phyloP scores from a whole-genome alignment of 768 basidiomycete species.

The Hebeloma cylindrosporum region DNA sequence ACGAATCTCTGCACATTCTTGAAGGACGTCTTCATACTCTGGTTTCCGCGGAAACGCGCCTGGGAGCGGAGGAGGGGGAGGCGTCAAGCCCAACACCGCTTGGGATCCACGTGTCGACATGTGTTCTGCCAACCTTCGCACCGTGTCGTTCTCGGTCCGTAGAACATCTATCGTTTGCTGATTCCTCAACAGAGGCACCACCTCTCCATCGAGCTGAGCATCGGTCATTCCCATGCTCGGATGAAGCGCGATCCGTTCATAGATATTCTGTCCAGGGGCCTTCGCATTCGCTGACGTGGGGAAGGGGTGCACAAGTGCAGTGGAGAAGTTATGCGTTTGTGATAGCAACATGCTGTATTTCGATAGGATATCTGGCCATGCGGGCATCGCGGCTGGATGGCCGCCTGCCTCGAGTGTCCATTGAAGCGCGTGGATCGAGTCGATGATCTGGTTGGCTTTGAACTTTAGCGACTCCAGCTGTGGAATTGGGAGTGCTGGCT shows the following conservation, averaged over 20 bases:
- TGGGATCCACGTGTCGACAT: conserved; percentile 61
- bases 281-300: conserved; percentile 22
- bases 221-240: conserved; percentile 60
- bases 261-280: conserved; percentile 39
- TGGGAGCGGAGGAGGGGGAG: conserved; percentile 29
- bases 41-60: conserved; percentile 39
- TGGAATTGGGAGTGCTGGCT: conserved; percentile 49
- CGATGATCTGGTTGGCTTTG: conserved; percentile 77
- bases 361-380: conserved; percentile 84
- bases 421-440: conserved; percentile 67
- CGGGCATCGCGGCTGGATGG: conserved; percentile 59
- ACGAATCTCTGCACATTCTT: conserved; percentile 65
- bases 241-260: conserved; percentile 69
- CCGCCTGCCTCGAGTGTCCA: conserved; percentile 61
- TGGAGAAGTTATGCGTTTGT: conserved; percentile 77
- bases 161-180: conserved; percentile 80
- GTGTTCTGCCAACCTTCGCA: conserved; percentile 65
- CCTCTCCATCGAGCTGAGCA: conserved; percentile 66
- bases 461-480: conserved; percentile 78
- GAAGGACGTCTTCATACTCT: conserved; percentile 62
- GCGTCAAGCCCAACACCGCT: conserved; percentile 43
- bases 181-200: conserved; percentile 74
- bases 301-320: conserved; percentile 49
- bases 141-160: conserved; percentile 67
- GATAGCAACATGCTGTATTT: conserved; percentile 86